Base-by-base conservation (phyloP, 2,329 filamentous ascomycete genomes). In the Neofusicoccum ribis region DNA sequence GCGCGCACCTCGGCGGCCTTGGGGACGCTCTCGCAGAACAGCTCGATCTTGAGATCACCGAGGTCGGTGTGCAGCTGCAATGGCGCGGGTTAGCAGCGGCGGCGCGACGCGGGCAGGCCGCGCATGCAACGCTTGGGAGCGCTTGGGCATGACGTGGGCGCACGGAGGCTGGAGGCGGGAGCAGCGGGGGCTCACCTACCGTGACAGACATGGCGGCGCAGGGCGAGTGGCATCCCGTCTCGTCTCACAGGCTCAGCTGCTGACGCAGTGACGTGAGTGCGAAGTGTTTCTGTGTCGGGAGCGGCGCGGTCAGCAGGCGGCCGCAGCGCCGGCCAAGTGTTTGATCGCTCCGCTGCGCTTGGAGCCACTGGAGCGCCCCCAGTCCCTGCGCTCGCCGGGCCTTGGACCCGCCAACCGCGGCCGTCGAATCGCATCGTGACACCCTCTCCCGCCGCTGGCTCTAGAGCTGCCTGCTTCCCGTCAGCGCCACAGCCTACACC, bases 21-120 rank as follows among this genome's bases (percentile, higher is more conserved):
- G 68, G 95, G 95, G 37, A 96, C 92, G 71, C 91, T 89, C 77
- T 97, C 92, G 82, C 94, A 98, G 81, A 97, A 98, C 70, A 99
- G 84, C 79, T 98, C 95, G 72, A 98, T 87, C 81, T 98, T 99
- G 76, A 99, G 85, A 79, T 95, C 90, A 75, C 95, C 95, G 62
- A 90, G 85, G 59, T 89, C 91, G 58, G 95, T 99, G 79, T 97
- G 93, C 14, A 99, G 85, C 70, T 81, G 69, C 34, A 67, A 43
- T 36, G 43, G 51, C 47, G 27, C 11, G 17, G 1, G 54, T 47
- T 51, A 65, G 63, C 54, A 46, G 41, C 5, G 46, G 36, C 47
- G 23, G 49, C 56, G 36, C 14, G 17, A 34, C 44, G 9, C 60
- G 46, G 14, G 27, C 49, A 36, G 49, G 49, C 17, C n/a, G 36